Evolutionary conservation across 2,329 filamentous ascomycete species (phyloP).

Genomic region (Phyllosticta citriasiana): DNA sequence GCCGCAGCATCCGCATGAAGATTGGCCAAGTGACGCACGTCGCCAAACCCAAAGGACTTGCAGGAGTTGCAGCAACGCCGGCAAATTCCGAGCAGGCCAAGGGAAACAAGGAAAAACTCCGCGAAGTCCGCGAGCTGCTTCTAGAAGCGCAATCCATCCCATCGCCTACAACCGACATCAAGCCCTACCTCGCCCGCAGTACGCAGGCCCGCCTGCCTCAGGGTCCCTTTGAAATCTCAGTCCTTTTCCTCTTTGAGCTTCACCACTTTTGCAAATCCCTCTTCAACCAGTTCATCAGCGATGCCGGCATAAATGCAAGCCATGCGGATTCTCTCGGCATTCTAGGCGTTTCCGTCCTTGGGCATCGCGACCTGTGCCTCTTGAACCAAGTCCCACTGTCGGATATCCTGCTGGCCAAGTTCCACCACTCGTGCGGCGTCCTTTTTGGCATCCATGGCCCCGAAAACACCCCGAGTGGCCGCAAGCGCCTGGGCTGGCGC

Average conservation of each 20-base stretch:
- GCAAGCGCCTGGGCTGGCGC: constrained; percentile 23
- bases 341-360: constrained; percentile 35
- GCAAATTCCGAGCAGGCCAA: not conserved
- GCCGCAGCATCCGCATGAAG: constrained; percentile 22
- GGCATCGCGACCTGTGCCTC: constrained; percentile 1
- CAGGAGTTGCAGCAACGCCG: constrained; percentile 11
- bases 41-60: constrained; percentile 18
- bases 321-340: constrained; percentile 67
- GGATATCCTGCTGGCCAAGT: constrained; percentile 81
- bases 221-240: constrained; percentile 5
- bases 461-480: constrained; percentile 51
- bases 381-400: constrained; percentile 52
- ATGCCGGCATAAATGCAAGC: constrained; percentile 28
- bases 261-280: constrained; percentile 67
- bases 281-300: constrained; percentile 48
- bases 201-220: constrained; percentile 1
- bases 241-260: constrained; percentile 55
- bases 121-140: constrained; percentile 16
- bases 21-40: constrained; percentile 24
- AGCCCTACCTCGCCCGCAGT: constrained; percentile 15
- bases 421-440: constrained; percentile 68
- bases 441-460: constrained; percentile 74
- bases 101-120: constrained; percentile 12
- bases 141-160: not conserved
- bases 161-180: constrained; percentile 21